These are phyloP conservation scores for Asterochloris erici DNA, from an alignment of 139 green algal genomes.

Conservation along the genomic window DNA sequence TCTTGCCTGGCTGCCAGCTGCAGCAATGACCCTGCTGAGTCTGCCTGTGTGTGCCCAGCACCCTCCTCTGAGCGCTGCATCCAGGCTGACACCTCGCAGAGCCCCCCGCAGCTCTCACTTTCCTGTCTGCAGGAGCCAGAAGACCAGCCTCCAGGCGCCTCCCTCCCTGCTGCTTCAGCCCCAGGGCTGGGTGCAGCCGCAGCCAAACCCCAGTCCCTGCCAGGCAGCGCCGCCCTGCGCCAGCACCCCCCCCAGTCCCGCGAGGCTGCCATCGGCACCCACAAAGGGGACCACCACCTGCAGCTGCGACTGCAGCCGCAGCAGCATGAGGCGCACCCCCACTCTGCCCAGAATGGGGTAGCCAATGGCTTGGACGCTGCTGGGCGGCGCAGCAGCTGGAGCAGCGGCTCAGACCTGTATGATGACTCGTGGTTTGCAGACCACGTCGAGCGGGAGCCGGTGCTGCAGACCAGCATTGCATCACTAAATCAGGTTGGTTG, in stretches of 20 bases:
- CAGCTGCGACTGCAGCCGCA: neutral
- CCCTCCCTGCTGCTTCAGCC: too few relatives aligned
- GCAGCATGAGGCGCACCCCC: neutral
- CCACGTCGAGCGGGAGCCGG: constrained; percentile 4
- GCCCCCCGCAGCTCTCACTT: too few relatives aligned
- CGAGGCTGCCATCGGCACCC: neutral
- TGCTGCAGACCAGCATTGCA: neutral
- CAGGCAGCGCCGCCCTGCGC: neutral
- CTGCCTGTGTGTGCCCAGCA: too few relatives aligned
- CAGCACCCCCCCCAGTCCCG: neutral
- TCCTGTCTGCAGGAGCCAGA: too few relatives aligned
- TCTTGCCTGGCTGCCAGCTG: too few relatives aligned
- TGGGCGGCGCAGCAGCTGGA: neutral
- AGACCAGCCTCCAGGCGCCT: too few relatives aligned
- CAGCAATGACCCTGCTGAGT: too few relatives aligned
- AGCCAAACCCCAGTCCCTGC: neutral
- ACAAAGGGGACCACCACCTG: neutral
- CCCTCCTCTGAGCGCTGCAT: too few relatives aligned
- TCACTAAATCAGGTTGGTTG: neutral
- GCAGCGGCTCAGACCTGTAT: neutral
- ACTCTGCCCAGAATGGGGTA: neutral
- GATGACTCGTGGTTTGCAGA: constrained; percentile 22
- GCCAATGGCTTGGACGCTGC: too few relatives aligned
- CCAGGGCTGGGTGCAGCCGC: too few relatives aligned
- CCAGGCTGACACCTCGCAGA: too few relatives aligned